Evolutionary conservation across 257 asterid species (phyloP).

Genomic region (Ilex aquifolium): DNA sequence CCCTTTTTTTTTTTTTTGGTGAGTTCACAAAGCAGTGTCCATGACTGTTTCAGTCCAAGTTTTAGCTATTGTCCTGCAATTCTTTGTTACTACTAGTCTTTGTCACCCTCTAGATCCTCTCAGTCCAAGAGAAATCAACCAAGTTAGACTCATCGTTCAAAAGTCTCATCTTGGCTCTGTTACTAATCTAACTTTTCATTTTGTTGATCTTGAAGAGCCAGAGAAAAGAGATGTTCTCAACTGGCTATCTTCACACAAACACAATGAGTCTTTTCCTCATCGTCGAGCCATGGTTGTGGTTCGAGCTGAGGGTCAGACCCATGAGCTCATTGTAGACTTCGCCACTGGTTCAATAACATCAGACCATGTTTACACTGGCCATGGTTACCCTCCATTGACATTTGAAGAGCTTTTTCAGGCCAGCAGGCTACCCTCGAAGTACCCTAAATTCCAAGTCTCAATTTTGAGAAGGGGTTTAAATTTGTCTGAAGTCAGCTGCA

Average conservation of each 20-base stretch:
- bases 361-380: slow-evolving; percentile 34
- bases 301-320: slow-evolving; percentile 36
- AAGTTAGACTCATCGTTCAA: slow-evolving; percentile 31
- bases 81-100: slow-evolving; percentile 9
- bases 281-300: slow-evolving; percentile 51
- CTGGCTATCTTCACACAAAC: slow-evolving; percentile 30
- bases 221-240: slow-evolving; percentile 45
- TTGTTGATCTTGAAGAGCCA: slow-evolving; percentile 63
- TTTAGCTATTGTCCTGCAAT: slow-evolving; percentile 13
- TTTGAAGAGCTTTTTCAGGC: slow-evolving; percentile 41
- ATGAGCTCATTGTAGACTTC: slow-evolving; percentile 46
- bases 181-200: slow-evolving; percentile 48
- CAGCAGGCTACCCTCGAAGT: slow-evolving; percentile 28
- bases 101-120: slow-evolving; percentile 73
- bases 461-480: slow-evolving; percentile 49
- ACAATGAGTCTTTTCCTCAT: slow-evolving; percentile 17
- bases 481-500: slow-evolving; percentile 52
- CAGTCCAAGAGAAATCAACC: slow-evolving; percentile 39
- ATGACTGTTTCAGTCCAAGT: slow-evolving; percentile 20
- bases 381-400: slow-evolving; percentile 60
- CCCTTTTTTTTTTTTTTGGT: not conserved
- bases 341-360: slow-evolving; percentile 24
- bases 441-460: slow-evolving; percentile 44
- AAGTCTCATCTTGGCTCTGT: slow-evolving; percentile 26
- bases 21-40: not conserved